Evolutionary conservation across 257 asterid species (phyloP).

Genomic region (Gentiana dahurica): DNA sequence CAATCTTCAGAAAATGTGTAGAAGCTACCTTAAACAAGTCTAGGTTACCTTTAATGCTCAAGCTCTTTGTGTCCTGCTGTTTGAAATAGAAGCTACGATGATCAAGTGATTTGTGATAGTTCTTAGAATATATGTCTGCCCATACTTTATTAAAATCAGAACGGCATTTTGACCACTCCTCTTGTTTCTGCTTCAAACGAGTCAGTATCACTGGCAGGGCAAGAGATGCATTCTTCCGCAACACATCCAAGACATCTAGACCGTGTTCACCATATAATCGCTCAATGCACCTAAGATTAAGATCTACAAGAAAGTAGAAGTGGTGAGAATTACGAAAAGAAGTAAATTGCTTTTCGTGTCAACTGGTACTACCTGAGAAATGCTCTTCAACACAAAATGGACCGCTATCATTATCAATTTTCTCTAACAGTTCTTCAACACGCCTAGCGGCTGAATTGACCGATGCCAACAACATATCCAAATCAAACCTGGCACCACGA

Average conservation of each 20-base stretch:
- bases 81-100: slow-evolving; percentile 94
- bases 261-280: slow-evolving; percentile 99
- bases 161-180: slow-evolving; percentile 94
- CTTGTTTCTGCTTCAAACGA: slow-evolving; percentile 93
- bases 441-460: slow-evolving; percentile 66
- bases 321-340: slow-evolving; percentile 11
- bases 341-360: slow-evolving; percentile 1
- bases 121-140: slow-evolving; percentile 88
- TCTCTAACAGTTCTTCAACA: slow-evolving; percentile 74
- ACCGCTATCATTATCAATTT: slow-evolving; percentile 41
- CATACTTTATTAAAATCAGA: slow-evolving; percentile 91
- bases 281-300: slow-evolving; percentile 86
- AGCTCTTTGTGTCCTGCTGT: slow-evolving; percentile 92
- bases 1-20: background rate
- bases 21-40: slow-evolving; percentile 8
- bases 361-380: slow-evolving; percentile 48
- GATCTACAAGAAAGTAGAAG: slow-evolving; percentile 37
- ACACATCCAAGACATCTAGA: slow-evolving; percentile 90
- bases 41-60: slow-evolving; percentile 81
- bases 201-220: slow-evolving; percentile 82
- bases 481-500: slow-evolving; percentile 71
- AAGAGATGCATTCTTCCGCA: slow-evolving; percentile 69
- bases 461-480: slow-evolving; percentile 91
- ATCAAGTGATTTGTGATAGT: slow-evolving; percentile 93
- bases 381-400: slow-evolving; percentile 62